These are phyloP conservation scores for Polyrhizophydium stewartii DNA, from an alignment of 371 early-diverging fungal genomes.

Conservation along the genomic window DNA sequence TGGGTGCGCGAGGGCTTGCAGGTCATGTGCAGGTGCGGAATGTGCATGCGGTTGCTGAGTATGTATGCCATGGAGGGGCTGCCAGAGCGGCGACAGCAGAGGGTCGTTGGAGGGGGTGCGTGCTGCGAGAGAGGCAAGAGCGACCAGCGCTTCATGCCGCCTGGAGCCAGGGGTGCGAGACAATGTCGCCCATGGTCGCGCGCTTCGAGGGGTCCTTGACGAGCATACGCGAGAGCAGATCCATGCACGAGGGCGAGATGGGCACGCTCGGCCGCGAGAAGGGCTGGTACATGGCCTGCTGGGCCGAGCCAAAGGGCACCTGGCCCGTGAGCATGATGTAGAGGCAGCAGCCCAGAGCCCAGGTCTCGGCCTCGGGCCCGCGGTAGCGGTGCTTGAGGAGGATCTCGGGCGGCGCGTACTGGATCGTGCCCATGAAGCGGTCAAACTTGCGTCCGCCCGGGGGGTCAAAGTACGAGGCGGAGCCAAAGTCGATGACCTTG, in stretches of 20 bases:
- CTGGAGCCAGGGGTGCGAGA: constrained; percentile 58
- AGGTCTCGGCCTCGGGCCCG: constrained; percentile 76
- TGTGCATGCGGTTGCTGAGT: too few relatives aligned
- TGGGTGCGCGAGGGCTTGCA: too few relatives aligned
- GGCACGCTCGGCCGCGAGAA: constrained; percentile 43
- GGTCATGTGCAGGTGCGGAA: too few relatives aligned
- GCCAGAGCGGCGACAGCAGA: too few relatives aligned
- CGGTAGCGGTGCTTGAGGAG: constrained; percentile 61
- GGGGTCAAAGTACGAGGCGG: constrained; percentile 38
- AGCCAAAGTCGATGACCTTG: constrained; percentile 82
- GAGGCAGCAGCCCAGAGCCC: constrained; percentile 73
- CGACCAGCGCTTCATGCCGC: neutral
- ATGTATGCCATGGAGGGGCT: too few relatives aligned
- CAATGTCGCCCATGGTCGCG: constrained; percentile 58
- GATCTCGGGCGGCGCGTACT: constrained; percentile 76
- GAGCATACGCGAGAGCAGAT: constrained; percentile 65
- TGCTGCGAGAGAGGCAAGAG: too few relatives aligned
- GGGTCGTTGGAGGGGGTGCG: too few relatives aligned
- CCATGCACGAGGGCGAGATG: constrained; percentile 48
- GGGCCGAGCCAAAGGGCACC: constrained; percentile 55
- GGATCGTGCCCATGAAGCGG: constrained; percentile 32
- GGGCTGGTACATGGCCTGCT: constrained; percentile 44
- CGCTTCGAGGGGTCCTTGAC: constrained; percentile 50
- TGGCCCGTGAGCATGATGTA: constrained; percentile 70
- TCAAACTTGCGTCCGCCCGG: constrained; percentile 14